Conservation (phyloP, 2,329 filamentous ascomycete species). For the Diaporthe aspalathi region DNA sequence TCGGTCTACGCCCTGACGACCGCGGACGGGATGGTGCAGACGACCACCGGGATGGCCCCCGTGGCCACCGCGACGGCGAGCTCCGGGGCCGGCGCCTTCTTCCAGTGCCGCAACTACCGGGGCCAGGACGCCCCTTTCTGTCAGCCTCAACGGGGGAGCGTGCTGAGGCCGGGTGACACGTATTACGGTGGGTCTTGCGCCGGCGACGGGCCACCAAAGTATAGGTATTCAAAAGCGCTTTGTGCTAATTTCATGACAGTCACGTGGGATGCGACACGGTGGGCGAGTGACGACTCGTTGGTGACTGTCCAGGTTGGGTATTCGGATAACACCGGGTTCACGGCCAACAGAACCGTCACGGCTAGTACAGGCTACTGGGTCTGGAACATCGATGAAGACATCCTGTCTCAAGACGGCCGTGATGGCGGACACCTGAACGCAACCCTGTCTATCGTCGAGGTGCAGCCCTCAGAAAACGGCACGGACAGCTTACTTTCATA, state of each 20-base stretch:
- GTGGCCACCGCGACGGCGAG: constrained; percentile 47
- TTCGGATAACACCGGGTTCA: constrained; percentile 39
- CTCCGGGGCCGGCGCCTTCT: constrained; percentile 45
- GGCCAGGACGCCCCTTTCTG: constrained; percentile 49
- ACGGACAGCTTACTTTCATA: constrained; percentile 28
- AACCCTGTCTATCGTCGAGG: constrained; percentile 43
- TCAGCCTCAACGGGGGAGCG: constrained; percentile 46
- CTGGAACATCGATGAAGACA: constrained; percentile 44
- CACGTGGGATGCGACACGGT: constrained; percentile 48
- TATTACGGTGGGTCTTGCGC: constrained; percentile 48
- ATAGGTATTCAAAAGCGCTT: background rate
- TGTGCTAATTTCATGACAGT: constrained; percentile 42
- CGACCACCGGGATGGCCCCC: constrained; percentile 48
- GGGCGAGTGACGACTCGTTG: constrained; percentile 41
- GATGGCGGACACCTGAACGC: constrained; percentile 35
- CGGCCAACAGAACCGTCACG: constrained; percentile 37
- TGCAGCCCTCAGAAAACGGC: constrained; percentile 37
- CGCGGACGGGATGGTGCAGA: constrained; percentile 42
- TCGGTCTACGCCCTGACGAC: constrained; percentile 46
- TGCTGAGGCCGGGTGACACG: constrained; percentile 45
- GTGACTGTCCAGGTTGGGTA: constrained; percentile 42
- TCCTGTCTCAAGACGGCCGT: constrained; percentile 39
- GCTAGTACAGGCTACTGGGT: constrained; percentile 47
- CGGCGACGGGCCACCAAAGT: background rate
- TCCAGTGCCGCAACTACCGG: constrained; percentile 46